These are phyloP conservation scores for Phialemoniopsis sp. DNA, from an alignment of 2,329 filamentous ascomycete genomes.

Conservation along the genomic window DNA sequence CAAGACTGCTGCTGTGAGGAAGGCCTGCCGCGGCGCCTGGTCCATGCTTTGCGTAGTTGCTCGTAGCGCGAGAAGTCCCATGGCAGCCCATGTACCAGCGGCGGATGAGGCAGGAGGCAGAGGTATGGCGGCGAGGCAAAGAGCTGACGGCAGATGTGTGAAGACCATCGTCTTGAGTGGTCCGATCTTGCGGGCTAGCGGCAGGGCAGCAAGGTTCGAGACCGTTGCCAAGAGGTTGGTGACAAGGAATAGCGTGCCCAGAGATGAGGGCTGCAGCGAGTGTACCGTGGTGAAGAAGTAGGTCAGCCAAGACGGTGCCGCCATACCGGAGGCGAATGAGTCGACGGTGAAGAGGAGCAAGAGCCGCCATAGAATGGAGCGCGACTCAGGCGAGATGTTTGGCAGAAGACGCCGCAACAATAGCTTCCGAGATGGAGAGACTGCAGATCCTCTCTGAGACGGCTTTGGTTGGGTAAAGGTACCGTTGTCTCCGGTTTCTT, in stretches of 20 bases:
- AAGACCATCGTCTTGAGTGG: constrained; percentile 64
- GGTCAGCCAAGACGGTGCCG: constrained; percentile 50
- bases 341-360: constrained; percentile 67
- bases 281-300: constrained; percentile 50
- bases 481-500: not conserved
- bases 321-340: constrained; percentile 66
- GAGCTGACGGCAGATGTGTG: constrained; percentile 65
- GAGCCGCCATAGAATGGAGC: constrained; percentile 52
- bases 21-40: constrained; percentile 64
- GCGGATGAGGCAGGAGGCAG: constrained; percentile 11
- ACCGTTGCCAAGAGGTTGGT: constrained; percentile 46
- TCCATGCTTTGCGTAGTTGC: constrained; percentile 66
- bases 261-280: constrained; percentile 38
- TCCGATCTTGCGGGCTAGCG: constrained; percentile 50
- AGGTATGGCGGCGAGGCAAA: constrained; percentile 58
- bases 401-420: constrained; percentile 42
- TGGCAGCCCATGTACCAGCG: no score
- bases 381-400: constrained; percentile 52
- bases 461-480: not conserved
- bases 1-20: constrained; percentile 61
- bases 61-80: constrained; percentile 23
- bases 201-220: constrained; percentile 49
- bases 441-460: constrained; percentile 1
- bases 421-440: no score
- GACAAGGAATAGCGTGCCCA: constrained; percentile 52